Evolutionary conservation across 1,284 basidiomycete genomes (phyloP).

Genomic region (Pseudozyma flocculosa): DNA sequence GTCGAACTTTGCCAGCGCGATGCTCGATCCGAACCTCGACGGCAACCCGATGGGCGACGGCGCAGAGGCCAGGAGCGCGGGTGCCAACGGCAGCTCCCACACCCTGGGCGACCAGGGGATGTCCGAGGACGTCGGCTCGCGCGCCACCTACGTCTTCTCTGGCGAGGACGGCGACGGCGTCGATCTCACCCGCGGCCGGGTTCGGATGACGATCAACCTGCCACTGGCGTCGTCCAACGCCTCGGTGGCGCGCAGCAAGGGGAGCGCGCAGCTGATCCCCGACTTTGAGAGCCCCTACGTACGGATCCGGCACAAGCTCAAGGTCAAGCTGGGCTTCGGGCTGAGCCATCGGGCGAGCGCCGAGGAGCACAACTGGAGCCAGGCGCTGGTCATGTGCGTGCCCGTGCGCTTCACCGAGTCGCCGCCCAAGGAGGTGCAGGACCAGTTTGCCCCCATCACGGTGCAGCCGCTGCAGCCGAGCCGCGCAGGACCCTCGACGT

Average conservation of each 20-base stretch:
- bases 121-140: constrained; percentile 9
- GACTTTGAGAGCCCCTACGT: constrained; percentile 56
- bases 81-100: neutral
- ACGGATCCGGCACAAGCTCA: constrained; percentile 55
- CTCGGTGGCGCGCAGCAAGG: constrained; percentile 18
- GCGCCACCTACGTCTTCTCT: constrained; percentile 52
- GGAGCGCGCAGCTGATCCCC: constrained; percentile 44
- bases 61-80: neutral
- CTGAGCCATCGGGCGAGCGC: constrained; percentile 35
- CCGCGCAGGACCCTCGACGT: neutral
- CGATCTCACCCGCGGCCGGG: constrained; percentile 44
- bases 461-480: neutral
- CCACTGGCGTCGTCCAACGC: constrained; percentile 41
- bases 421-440: constrained; percentile 51
- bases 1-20: constrained; percentile 47
- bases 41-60: constrained; percentile 3
- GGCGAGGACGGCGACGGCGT: constrained; percentile 54
- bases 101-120: neutral
- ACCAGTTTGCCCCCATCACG: constrained; percentile 45
- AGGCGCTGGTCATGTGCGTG: constrained; percentile 56
- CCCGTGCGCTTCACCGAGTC: constrained; percentile 57
- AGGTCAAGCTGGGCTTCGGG: constrained; percentile 56
- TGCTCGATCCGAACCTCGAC: constrained; percentile 36
- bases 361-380: constrained; percentile 40
- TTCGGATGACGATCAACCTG: constrained; percentile 55